phyloP scores from a whole-genome alignment of 345 rosid genomes.

The Eucalyptus guilfoylei region DNA sequence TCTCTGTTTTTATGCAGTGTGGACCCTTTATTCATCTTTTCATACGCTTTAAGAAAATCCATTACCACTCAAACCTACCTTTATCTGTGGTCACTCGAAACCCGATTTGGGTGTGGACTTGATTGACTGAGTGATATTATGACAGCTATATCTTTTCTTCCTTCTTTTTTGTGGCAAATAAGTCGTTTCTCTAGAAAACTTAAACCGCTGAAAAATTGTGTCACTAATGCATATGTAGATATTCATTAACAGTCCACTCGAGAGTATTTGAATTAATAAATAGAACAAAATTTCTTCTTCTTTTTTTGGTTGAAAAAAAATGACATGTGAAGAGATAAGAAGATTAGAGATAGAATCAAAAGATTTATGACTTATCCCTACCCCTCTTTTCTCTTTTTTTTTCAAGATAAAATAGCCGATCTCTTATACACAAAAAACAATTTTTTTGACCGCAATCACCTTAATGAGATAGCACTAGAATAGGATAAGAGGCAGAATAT shows the following conservation, averaged over 20 bases:
- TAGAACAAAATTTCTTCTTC: too few relatives aligned
- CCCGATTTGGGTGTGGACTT: neutral
- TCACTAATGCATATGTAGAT: neutral
- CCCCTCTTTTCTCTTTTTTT: too few relatives aligned
- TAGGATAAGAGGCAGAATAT: neutral
- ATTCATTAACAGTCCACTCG: neutral
- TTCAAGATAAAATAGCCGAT: too few relatives aligned
- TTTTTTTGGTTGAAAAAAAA: too few relatives aligned
- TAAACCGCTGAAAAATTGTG: neutral
- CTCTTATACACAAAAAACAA: too few relatives aligned
- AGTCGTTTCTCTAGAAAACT: neutral
- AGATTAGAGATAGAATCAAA: too few relatives aligned
- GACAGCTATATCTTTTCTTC: neutral
- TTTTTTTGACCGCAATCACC: fast-evolving
- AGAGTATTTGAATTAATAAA: neutral
- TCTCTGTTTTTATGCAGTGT: neutral
- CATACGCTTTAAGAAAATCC: neutral
- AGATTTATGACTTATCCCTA: too few relatives aligned
- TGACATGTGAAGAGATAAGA: too few relatives aligned
- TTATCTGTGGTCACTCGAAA: neutral
- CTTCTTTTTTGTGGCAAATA: neutral
- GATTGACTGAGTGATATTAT: neutral
- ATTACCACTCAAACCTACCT: neutral
- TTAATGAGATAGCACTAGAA: neutral
- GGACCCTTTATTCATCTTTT: neutral